Conservation (phyloP, 495 filamentous ascomycete species). For the Oleoguttula mirabilis region DNA sequence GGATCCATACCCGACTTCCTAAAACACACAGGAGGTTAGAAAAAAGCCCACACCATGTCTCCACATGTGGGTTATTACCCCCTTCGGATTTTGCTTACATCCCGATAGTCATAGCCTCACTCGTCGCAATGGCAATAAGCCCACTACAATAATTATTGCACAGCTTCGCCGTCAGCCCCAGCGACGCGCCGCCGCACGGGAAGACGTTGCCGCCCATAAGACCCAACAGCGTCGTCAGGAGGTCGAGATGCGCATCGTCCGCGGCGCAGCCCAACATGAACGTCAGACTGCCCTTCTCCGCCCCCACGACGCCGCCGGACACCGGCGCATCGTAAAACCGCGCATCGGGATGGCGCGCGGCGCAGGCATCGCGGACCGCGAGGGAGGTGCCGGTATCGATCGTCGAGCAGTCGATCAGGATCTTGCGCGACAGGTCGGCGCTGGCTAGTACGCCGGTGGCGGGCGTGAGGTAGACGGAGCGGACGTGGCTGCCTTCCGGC, state of each 20-base stretch:
- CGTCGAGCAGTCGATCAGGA: conserved; percentile 37
- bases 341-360: conserved; percentile 23
- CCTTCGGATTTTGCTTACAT: too few species aligned
- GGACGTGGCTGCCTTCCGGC: conserved; percentile 31
- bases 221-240: conserved; percentile 27
- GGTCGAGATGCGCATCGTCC: conserved; percentile 25
- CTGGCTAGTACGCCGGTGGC: conserved; percentile 27
- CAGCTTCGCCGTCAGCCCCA: conserved; percentile 43
- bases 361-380: conserved; percentile 28
- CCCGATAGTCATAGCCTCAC: conserved; percentile 45
- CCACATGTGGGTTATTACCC: too few species aligned
- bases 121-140: conserved; percentile 40
- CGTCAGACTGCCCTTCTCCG: conserved; percentile 36
- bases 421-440: conserved; percentile 24
- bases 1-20: conserved; percentile 40
- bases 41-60: too few species aligned
- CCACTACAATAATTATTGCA: conserved; percentile 45
- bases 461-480: conserved; percentile 30
- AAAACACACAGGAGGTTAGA: too few species aligned
- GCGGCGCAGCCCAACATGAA: conserved; percentile 38
- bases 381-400: conserved; percentile 35
- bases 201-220: conserved; percentile 40
- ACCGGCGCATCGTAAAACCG: conserved; percentile 36
- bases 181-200: conserved; percentile 39
- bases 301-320: conserved; percentile 37